Conservation (phyloP, 1,284 basidiomycete species). For the Ganoderma multipileum region DNA sequence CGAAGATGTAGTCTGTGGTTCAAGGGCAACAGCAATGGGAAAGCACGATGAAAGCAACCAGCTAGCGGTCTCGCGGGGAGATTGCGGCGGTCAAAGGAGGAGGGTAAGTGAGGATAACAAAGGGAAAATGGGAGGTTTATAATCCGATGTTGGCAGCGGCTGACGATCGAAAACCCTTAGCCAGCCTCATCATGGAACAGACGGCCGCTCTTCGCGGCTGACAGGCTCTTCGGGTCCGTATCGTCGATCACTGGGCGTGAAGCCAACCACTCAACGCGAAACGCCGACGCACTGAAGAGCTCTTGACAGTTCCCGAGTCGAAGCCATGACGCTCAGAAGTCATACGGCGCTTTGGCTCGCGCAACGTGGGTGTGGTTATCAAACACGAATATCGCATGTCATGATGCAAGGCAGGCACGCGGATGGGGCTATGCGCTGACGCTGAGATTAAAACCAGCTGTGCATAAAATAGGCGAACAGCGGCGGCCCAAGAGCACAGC, state of each 20-base stretch:
- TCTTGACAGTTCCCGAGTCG: not conserved
- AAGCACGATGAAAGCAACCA: slow-evolving; percentile 27
- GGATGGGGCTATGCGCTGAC: not conserved
- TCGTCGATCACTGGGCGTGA: not conserved
- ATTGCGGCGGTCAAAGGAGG: slow-evolving; percentile 29
- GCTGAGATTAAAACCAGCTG: not conserved
- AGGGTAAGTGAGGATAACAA: slow-evolving; percentile 3
- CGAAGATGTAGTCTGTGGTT: slow-evolving; percentile 30
- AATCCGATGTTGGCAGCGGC: not conserved
- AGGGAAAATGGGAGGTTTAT: not conserved
- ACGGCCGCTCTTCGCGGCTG: not conserved
- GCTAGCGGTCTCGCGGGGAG: slow-evolving; percentile 25
- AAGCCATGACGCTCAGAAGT: not conserved
- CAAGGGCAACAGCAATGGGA: slow-evolving; percentile 26
- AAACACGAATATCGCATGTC: not conserved
- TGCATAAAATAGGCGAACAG: not conserved
- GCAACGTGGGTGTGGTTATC: not conserved
- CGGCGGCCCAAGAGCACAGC: not conserved
- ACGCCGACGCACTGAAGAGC: not conserved
- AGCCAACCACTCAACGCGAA: not conserved
- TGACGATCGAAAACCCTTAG: slow-evolving; percentile 4
- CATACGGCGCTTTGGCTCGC: not conserved
- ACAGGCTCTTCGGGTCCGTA: slow-evolving; percentile 4
- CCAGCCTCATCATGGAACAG: not conserved
- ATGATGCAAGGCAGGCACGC: not conserved